Evolutionary conservation across 306 rosid genomes (phyloP).

Genomic region (Canavalia ensiformis): DNA sequence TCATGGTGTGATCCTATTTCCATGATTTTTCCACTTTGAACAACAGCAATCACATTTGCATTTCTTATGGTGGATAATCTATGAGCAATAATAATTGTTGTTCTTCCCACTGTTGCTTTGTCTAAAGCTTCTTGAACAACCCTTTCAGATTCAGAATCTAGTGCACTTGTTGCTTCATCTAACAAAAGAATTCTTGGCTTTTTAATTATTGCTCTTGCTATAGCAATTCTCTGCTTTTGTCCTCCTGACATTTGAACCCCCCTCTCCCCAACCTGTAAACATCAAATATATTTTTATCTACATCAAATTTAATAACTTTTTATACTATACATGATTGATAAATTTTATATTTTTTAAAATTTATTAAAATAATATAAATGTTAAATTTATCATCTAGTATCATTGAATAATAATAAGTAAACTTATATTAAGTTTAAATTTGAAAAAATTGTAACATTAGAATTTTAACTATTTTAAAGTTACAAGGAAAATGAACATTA

Average conservation of each 20-base stretch:
- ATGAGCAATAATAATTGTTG: slow-evolving; percentile 90
- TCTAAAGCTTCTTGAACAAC: slow-evolving; percentile 89
- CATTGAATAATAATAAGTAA: no score
- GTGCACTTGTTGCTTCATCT: slow-evolving; percentile 94
- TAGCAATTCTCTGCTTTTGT: slow-evolving; percentile 93
- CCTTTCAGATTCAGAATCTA: slow-evolving; percentile 85
- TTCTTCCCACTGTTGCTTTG: slow-evolving; percentile 80
- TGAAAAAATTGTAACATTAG: no score
- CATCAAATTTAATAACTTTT: no score
- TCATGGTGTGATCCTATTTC: slow-evolving; percentile 77
- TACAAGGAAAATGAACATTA: not conserved
- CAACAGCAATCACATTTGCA: slow-evolving; percentile 75
- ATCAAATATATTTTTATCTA: not conserved
- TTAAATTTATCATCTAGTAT: no score
- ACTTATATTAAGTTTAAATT: no score
- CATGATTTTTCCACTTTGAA: slow-evolving; percentile 70
- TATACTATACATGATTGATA: no score
- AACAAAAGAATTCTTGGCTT: slow-evolving; percentile 74
- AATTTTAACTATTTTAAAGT: not conserved
- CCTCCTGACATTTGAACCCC: slow-evolving; percentile 98
- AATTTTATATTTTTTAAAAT: no score
- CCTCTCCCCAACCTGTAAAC: slow-evolving; percentile 81
- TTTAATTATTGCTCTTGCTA: slow-evolving; percentile 83
- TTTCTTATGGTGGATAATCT: slow-evolving; percentile 80
- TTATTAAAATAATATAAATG: no score